Base-by-base conservation (phyloP, 495 filamentous ascomycete species). In the Trichoderma erinaceum region DNA sequence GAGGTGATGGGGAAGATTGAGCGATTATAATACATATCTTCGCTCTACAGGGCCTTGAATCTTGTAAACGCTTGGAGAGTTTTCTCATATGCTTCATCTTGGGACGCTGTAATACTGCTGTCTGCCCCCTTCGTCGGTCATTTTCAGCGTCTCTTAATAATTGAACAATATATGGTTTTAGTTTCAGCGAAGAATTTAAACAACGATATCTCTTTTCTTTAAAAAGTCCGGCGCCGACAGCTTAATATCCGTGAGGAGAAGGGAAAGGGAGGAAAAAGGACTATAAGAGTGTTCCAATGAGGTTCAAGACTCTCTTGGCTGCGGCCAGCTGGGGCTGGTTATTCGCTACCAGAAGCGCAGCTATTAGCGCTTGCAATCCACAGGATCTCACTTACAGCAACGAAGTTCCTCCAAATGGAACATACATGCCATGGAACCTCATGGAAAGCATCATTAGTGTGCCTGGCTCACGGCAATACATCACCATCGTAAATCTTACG, bases 401-500 rank as follows among this genome's bases (percentile, higher is more conserved):
- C 65, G 70, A 73, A 35, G 16, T 38, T 10, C 67, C 69, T n/a
- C 70, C 72, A 1, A 66, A 69, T 6, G 70, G 68, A 18, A 69
- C 3, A n/a, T 67, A 61, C 44, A 69, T 70, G 67, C 67, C 68
- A 10, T 68, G 64, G 61, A 63, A 67, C 52, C 35, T 68, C 32
- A 41, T 71, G 38, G 71, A 68, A 8, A 68, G 68, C 0, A 21
- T 66, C 5, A 41, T 67, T n/a, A 65, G 25, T 23, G 29, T 12
- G n/a, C 43, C 70, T 50, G 71, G 70, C 29, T 66, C 64, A 21
- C 69, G 67, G 25, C 73, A 74, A 50, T 75, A 69, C 68, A 56
- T 77, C 50, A 70, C 71, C 8, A 67, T 78, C 12, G 73, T 77
- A 25, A 78, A 78, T 70, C 70, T 70, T 13, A 75, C 75, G 3